Evolutionary conservation across 1,284 basidiomycete species (phyloP).

Genomic region (Ceratobasidium sp.): DNA sequence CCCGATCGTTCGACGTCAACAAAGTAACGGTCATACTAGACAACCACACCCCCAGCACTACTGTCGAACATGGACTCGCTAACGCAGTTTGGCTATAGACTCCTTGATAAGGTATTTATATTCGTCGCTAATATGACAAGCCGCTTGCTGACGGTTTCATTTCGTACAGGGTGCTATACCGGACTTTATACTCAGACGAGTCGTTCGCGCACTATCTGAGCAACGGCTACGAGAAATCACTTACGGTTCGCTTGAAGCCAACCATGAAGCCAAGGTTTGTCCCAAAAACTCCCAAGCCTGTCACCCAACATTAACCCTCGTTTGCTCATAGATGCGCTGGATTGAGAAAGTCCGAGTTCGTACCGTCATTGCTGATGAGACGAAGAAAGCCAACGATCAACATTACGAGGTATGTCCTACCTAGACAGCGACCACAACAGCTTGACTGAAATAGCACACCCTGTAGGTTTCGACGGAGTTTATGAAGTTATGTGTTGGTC

Average conservation of each 20-base stretch:
- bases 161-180: slow-evolving; percentile 67
- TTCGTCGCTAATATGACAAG: background rate
- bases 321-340: slow-evolving; percentile 58
- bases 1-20: slow-evolving; percentile 17
- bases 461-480: slow-evolving; percentile 74
- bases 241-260: slow-evolving; percentile 70
- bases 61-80: slow-evolving; percentile 9
- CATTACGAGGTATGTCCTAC: slow-evolving; percentile 73
- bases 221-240: slow-evolving; percentile 74
- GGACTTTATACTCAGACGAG: slow-evolving; percentile 70
- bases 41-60: slow-evolving; percentile 1
- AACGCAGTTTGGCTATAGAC: slow-evolving; percentile 25
- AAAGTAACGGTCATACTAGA: background rate
- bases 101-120: slow-evolving; percentile 17
- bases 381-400: slow-evolving; percentile 81
- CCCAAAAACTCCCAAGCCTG: background rate
- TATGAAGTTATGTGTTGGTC: slow-evolving; percentile 73
- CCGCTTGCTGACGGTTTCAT: background rate
- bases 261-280: slow-evolving; percentile 75
- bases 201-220: slow-evolving; percentile 70
- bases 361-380: slow-evolving; percentile 71
- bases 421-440: background rate
- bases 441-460: background rate
- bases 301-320: slow-evolving; percentile 54
- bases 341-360: slow-evolving; percentile 67